phyloP scores from a whole-genome alignment of 495 filamentous ascomycete species.

The Tuber microsphaerosporum region DNA sequence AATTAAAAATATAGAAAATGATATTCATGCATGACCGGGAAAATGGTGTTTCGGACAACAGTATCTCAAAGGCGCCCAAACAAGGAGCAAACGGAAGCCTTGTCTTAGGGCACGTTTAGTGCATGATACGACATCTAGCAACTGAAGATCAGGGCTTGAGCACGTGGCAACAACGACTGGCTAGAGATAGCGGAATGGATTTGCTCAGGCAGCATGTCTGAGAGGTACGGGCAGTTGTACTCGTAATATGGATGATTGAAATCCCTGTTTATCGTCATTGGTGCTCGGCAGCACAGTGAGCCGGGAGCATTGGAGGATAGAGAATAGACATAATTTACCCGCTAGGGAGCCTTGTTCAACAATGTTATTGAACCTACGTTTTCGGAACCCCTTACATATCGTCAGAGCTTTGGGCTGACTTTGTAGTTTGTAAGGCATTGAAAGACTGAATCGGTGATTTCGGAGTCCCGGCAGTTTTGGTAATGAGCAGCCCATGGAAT shows the following conservation, averaged over 20 bases:
- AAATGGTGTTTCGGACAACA: not conserved
- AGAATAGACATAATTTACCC: not conserved
- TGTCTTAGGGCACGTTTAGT: not conserved
- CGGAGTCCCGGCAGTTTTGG: not conserved
- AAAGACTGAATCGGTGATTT: not conserved
- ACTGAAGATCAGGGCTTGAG: not conserved
- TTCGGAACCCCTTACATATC: not conserved
- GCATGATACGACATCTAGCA: not conserved
- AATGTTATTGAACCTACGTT: not conserved
- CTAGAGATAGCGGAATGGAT: not conserved
- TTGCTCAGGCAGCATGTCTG: not conserved
- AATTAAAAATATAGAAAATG: not conserved
- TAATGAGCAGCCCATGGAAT: not conserved
- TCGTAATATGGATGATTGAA: constrained; percentile 5
- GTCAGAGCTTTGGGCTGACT: not conserved
- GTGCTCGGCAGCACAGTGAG: not conserved
- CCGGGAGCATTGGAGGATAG: not conserved
- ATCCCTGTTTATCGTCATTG: not conserved
- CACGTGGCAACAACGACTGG: constrained; percentile 4
- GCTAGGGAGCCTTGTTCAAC: not conserved
- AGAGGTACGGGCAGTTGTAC: not conserved
- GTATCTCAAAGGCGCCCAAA: not conserved
- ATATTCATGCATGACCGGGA: not conserved
- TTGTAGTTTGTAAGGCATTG: not conserved
- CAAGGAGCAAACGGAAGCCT: not conserved